phyloP scores from a whole-genome alignment of 176 grass and related monocot species.

The Ananas comosus region DNA sequence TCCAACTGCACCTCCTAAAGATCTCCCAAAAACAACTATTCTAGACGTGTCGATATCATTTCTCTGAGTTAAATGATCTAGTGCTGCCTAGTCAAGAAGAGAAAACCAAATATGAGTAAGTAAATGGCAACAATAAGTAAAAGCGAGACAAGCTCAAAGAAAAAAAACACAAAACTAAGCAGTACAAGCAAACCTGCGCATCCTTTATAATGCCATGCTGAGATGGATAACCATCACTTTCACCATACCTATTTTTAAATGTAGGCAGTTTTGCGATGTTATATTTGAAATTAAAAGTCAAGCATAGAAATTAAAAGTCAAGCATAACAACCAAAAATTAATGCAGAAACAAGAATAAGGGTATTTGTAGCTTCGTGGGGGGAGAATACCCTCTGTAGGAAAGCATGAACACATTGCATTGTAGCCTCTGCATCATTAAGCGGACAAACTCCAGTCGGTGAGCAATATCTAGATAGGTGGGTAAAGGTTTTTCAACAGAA shows the following conservation, averaged over 20 bases:
- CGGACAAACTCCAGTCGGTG: conserved; percentile 90
- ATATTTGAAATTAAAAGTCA: background rate
- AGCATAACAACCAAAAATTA: background rate
- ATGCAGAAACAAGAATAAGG: background rate
- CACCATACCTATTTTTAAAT: conserved; percentile 62
- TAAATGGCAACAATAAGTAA: conserved; percentile 5
- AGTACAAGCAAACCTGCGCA: conserved; percentile 68
- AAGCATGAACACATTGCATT: conserved; percentile 99
- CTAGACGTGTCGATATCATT: conserved; percentile 87
- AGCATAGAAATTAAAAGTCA: background rate
- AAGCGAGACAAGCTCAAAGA: conserved; percentile 10
- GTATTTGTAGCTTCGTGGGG: conserved; percentile 1
- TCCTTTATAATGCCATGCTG: conserved; percentile 90
- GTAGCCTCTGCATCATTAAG: conserved; percentile 80
- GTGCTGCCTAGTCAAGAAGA: conserved; percentile 59
- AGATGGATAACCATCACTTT: conserved; percentile 94
- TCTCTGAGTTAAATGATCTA: conserved; percentile 93
- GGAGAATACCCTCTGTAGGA: conserved; percentile 90
- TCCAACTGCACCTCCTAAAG: conserved; percentile 98
- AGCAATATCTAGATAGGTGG: conserved; percentile 70
- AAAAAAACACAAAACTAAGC: conserved; percentile 17
- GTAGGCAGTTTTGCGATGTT: background rate
- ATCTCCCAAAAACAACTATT: conserved; percentile 94
- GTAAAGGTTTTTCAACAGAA: conserved; percentile 35
- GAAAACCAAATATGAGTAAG: background rate